Conservation (phyloP, 495 filamentous ascomycete species). For the Saxophila tyrrhenica region DNA sequence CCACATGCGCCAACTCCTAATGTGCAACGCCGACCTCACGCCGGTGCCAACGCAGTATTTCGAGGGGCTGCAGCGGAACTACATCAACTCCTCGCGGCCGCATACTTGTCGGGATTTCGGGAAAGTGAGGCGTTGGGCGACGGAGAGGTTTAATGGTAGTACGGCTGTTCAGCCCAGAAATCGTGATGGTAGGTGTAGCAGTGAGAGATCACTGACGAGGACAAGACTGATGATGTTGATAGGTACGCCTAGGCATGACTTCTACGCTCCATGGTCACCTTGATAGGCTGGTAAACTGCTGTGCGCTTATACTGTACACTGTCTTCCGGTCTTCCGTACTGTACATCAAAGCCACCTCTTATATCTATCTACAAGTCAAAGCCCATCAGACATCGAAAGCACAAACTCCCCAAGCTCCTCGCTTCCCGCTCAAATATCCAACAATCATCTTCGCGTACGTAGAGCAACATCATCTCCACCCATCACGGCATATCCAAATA, state of each 20-base stretch:
- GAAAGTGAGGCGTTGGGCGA: constrained; percentile 4
- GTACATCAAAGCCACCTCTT: background rate
- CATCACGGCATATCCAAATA: constrained; percentile 16
- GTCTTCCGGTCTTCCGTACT: background rate
- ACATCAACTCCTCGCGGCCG: constrained; percentile 16
- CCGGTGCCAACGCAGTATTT: constrained; percentile 14
- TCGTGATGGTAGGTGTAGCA: too few relatives aligned
- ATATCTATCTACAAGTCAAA: too few relatives aligned
- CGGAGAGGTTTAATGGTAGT: constrained; percentile 11
- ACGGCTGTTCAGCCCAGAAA: constrained; percentile 14
- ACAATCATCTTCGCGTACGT: background rate
- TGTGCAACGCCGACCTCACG: constrained; percentile 10
- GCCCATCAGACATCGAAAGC: background rate
- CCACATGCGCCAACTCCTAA: constrained; percentile 8
- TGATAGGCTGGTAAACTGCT: background rate
- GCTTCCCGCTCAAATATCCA: background rate
- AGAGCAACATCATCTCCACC: too few relatives aligned
- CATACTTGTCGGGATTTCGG: constrained; percentile 12
- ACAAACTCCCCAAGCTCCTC: background rate
- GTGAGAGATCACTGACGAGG: too few relatives aligned
- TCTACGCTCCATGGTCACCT: background rate
- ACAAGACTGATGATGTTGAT: too few relatives aligned
- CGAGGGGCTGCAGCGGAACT: constrained; percentile 8
- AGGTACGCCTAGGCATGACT: background rate
- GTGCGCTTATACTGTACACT: too few relatives aligned